phyloP scores from a whole-genome alignment of 116 monocot species.

The Phalaenopsis hybrid region DNA sequence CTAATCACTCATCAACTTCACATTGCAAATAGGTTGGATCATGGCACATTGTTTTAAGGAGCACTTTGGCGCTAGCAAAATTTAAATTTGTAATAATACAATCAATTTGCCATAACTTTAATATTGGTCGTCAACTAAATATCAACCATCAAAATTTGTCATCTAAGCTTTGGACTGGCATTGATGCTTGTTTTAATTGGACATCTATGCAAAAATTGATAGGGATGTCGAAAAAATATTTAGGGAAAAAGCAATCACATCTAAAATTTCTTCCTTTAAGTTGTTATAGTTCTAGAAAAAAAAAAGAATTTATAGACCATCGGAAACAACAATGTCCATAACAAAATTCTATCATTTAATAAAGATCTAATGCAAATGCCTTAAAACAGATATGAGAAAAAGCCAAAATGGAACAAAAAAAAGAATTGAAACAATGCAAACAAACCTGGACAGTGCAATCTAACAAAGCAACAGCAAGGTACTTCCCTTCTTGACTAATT shows the following conservation, averaged over 20 bases:
- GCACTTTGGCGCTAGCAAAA: not conserved
- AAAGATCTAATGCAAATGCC: not conserved
- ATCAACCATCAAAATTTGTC: not conserved
- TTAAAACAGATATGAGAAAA: not conserved
- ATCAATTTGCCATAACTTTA: not conserved
- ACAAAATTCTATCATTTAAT: not conserved
- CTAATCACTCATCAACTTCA: not conserved
- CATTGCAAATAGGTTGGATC: not conserved
- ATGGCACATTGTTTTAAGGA: not conserved
- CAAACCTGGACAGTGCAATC: slow-evolving; percentile 64
- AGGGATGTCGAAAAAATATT: not conserved
- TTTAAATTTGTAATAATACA: not conserved
- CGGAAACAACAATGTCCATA: not conserved
- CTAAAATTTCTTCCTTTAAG: not conserved
- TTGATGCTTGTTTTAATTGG: not conserved
- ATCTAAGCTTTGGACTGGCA: not conserved
- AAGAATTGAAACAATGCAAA: not conserved
- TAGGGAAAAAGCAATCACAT: not conserved
- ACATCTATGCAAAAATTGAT: not conserved
- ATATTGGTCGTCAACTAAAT: not conserved
- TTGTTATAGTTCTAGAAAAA: not conserved
- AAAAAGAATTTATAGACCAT: not conserved
- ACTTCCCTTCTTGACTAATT: slow-evolving; percentile 73
- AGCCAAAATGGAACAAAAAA: not conserved
- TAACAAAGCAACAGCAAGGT: slow-evolving; percentile 72